phyloP scores from a whole-genome alignment of 164 flowering plant genomes.

The Magnolia kwangsiensis region DNA sequence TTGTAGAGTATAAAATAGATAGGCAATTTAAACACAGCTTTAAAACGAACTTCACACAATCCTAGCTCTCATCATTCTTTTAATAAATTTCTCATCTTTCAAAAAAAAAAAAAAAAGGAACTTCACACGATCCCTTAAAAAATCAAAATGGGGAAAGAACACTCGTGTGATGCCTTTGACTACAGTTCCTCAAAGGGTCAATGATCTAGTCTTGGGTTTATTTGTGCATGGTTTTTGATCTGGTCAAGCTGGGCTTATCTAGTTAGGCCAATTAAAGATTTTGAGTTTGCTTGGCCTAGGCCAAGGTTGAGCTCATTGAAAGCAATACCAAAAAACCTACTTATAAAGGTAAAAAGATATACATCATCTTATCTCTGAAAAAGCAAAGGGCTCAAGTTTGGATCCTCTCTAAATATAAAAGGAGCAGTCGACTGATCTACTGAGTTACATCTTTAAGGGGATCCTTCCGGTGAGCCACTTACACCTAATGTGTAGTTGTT shows the following conservation, averaged over 20 bases:
- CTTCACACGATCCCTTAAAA: background rate
- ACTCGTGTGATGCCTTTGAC: background rate
- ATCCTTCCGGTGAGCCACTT: background rate
- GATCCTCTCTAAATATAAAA: background rate
- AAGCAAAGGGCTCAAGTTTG: background rate
- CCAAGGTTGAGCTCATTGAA: background rate
- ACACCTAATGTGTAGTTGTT: no score
- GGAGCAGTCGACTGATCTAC: background rate
- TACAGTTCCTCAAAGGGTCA: background rate
- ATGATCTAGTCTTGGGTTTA: background rate
- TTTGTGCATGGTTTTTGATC: no score
- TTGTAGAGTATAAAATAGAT: no score
- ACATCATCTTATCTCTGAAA: constrained; percentile 6
- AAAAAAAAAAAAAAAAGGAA: no score
- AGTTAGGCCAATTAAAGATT: no score
- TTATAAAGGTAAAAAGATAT: background rate
- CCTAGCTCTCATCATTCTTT: no score
- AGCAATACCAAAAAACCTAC: background rate
- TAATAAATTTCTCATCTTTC: no score
- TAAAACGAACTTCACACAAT: no score
- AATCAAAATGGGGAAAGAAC: background rate
- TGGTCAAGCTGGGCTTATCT: no score
- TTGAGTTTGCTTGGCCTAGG: background rate
- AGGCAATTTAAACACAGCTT: no score
- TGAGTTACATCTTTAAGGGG: background rate